Evolutionary conservation across 2,329 filamentous ascomycete species (phyloP), one percentile per base, ranked within the genome.

Genomic region (Fonsecaea monophora): DNA sequence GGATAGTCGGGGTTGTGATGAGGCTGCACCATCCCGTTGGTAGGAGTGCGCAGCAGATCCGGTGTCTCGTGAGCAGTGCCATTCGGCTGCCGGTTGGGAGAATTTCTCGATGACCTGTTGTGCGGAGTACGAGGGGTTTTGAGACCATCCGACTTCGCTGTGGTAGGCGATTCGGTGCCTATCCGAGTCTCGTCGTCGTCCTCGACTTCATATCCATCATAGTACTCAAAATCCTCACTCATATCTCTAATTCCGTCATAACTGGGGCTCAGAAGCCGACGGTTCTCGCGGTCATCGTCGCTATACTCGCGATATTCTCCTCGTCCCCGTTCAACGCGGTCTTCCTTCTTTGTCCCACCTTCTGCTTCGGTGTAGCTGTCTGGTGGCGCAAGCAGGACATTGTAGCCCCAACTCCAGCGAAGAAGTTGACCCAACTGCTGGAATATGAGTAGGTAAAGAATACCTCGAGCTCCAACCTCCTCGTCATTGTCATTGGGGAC

Each of bases 331-430:
- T 81, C 78, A 37, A 81, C 73, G 4, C 70, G 68, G 4, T 78
- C 74, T 18, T 75, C 73, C 18, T 72, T 73, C 25, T 76, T 77
- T 25, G 76, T 78, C 45, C 78, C 74, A 40, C 81, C 79, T 2
- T 74, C 74, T 56, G 79, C 79, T 71, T 81, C 81, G 55, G 81
- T 74, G 67, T 82, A 82, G 25, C 82, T 79, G 18, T 90, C 88
- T 71, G 92, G 90, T 18, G 94, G 92, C 18, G 94, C 94, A n/a
- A 99, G 83, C 18, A 99, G 84, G 42, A 98, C 89, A 74, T 97
- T 93, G 78, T 97, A 98, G 10, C 95, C 95, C 95, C 95, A 99
- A 70, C 92, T 97, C 95, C 95, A 99, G 66, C 95, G 88, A 21
- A 99, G 89, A 32, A 98, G 83, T 79, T 99, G 95, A 25, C 95